Base-by-base conservation (phyloP, 257 asterid genomes). In the Gentiana dahurica region DNA sequence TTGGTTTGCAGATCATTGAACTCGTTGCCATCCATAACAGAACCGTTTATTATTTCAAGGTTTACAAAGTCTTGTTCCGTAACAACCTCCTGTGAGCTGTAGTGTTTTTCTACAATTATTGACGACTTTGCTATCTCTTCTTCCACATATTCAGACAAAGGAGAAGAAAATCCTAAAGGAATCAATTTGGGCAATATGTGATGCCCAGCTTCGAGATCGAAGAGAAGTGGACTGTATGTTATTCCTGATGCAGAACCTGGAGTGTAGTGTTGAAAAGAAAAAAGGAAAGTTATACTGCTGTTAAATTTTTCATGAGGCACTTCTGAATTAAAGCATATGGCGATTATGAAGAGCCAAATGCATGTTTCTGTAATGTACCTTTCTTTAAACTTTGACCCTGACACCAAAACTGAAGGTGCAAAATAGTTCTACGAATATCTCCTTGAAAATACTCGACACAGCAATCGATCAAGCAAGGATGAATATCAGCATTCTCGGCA, bases 321-420 rank as follows among this genome's bases (percentile, higher is more conserved):
- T 50, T 12, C 5, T 8, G 24, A 15, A 15, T 15, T 15, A 37
- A 60, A 24, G 34, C 8, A 39, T 12, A 39, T 5, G n/a, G 48
- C 13, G 44, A 56, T 50, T 55, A 50, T 48, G 62, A 71, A 15
- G 24, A 55, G 66, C 59, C 47, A 56, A 41, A 50, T 35, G 36
- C 43, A 61, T 58, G 52, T 43, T 63, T 63, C 15, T 46, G 59
- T 55, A 59, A 54, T 68, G 66, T 83, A 84, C 98, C 89, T 75
- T 68, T 68, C 68, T 53, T 54, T 55, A 57, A 68, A 62, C 70
- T 58, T 77, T 64, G 83, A 60, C 97, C 93, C 64, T 83, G 93
- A 71, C 82, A 81, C 98, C 98, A 92, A 64, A 92, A 92, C 82
- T 92, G 98, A 70, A 92, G 90, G 69, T 73, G 75, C 75, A 77